Evolutionary conservation across 2,329 filamentous ascomycete species (phyloP), one percentile per base, ranked within the genome.

Genomic region (Aspergillus amoenus): DNA sequence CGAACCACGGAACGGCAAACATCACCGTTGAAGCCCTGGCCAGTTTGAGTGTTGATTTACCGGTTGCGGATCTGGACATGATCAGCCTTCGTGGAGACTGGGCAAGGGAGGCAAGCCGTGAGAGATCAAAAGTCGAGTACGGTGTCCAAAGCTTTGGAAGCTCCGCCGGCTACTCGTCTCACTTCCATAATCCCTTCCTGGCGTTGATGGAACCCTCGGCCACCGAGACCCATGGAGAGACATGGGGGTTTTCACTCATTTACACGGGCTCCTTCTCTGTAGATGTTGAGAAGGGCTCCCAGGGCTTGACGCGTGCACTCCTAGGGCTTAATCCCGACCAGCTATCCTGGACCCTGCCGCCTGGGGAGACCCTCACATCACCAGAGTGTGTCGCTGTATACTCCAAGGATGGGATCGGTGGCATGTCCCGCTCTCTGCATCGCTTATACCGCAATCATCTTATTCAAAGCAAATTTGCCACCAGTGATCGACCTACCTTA

Each of bases 161-260:
- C 62, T 81, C 77, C 0, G 80, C 79, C 3, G 86, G 86, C 1
- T 88, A 85, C 66, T 84, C 85, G 0, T 87, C 84, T 0, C 84
- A 87, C 61, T 73, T 84, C 2, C 83, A 87, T 66, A 88, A 88
- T 62, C 85, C 85, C 0, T 88, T 88, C 72, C 76, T 88, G 21
- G 78, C 83, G 0, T 70, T 88, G 2, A 76, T 83, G 0, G 74
- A 81, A 3, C 81, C 84, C 0, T 75, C 74, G 0, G 83, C 85
- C 0, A 88, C 85, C 1, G 85, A 88, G 64, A 79, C 80, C 0
- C 76, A 79, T 2, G 86, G 86, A 1, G 80, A 87, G 39, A 84
- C 82, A 6, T 88, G 84, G 78, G 86, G 84, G 0, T 88, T 88
- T 68, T 86, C 83, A 0, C 77, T 88, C 2, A 76, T 88, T 17